Conservation (phyloP, 768 basidiomycete genomes). For the Boletus coccyginus region DNA sequence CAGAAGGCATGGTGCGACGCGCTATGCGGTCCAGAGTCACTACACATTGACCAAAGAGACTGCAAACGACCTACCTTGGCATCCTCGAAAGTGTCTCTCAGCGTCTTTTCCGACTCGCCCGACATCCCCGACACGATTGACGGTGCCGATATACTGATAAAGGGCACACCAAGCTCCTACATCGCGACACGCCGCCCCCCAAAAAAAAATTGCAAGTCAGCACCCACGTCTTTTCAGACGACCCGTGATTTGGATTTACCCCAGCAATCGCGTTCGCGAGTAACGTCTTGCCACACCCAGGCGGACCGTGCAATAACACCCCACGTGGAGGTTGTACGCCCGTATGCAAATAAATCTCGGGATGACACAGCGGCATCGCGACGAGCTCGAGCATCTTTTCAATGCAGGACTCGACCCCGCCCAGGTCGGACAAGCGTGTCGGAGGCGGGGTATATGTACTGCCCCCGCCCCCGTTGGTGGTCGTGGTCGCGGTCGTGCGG, state of each 20-base stretch:
- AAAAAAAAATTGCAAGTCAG: neutral
- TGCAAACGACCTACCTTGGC: conserved; percentile 64
- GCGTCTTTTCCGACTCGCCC: conserved; percentile 95
- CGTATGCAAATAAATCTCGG: conserved; percentile 91
- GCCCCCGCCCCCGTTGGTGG: conserved; percentile 19
- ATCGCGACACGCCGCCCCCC: neutral
- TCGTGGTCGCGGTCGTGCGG: conserved; percentile 34
- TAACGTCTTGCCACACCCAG: conserved; percentile 95
- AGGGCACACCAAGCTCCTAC: conserved; percentile 89
- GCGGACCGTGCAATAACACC: conserved; percentile 91
- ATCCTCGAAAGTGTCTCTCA: conserved; percentile 95
- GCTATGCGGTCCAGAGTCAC: conserved; percentile 40
- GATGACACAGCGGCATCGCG: conserved; percentile 91
- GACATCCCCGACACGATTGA: conserved; percentile 98
- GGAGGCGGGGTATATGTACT: conserved; percentile 58
- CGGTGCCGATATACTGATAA: conserved; percentile 93
- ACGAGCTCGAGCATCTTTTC: conserved; percentile 97
- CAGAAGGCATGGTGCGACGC: conserved; percentile 86
- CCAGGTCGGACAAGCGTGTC: conserved; percentile 78
- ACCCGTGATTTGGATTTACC: conserved; percentile 43
- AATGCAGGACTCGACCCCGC: conserved; percentile 81
- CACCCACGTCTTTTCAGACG: neutral
- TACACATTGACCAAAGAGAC: neutral
- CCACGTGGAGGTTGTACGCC: conserved; percentile 92
- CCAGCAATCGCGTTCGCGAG: conserved; percentile 95